Conservation (phyloP, 225 moss, liverwort and hornwort genomes). For the Sphagnum tenellum region DNA sequence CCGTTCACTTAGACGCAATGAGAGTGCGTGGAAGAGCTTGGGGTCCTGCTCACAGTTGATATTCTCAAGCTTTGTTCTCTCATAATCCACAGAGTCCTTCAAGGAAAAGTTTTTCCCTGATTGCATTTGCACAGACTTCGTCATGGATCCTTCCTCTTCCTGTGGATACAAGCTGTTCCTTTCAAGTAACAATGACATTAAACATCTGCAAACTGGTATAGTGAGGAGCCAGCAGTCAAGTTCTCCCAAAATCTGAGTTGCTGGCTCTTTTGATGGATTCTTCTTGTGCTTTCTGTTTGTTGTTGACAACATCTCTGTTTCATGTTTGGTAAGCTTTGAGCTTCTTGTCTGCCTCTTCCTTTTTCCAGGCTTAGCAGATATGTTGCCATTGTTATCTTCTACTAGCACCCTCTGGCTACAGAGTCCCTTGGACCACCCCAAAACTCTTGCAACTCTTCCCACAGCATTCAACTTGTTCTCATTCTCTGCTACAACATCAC, state of each 20-base stretch:
- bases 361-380: constrained; percentile 16
- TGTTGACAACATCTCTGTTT: constrained; percentile 4
- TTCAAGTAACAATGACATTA: constrained; percentile 36
- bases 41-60: constrained; percentile 15
- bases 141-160: constrained; percentile 24
- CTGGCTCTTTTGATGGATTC: neutral
- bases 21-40: constrained; percentile 49
- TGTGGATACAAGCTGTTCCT: constrained; percentile 47
- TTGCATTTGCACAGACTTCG: constrained; percentile 13
- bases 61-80: constrained; percentile 28
- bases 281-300: constrained; percentile 8
- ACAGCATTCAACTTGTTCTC: constrained; percentile 21
- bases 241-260: constrained; percentile 3
- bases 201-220: constrained; percentile 30
- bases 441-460: constrained; percentile 24
- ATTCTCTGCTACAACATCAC: constrained; percentile 20
- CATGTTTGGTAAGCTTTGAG: neutral
- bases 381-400: neutral
- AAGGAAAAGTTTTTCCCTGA: constrained; percentile 15
- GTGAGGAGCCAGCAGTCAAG: constrained; percentile 57
- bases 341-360: constrained; percentile 14
- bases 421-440: constrained; percentile 23
- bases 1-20: constrained; percentile 57
- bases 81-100: constrained; percentile 20
- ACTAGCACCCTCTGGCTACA: constrained; percentile 4